Percentiles rank a stretch among this genome's conserved stretches.
These are phyloP conservation scores for Ustilago hordei DNA, from an alignment of 1,284 basidiomycete genomes.

Conservation along the genomic window DNA sequence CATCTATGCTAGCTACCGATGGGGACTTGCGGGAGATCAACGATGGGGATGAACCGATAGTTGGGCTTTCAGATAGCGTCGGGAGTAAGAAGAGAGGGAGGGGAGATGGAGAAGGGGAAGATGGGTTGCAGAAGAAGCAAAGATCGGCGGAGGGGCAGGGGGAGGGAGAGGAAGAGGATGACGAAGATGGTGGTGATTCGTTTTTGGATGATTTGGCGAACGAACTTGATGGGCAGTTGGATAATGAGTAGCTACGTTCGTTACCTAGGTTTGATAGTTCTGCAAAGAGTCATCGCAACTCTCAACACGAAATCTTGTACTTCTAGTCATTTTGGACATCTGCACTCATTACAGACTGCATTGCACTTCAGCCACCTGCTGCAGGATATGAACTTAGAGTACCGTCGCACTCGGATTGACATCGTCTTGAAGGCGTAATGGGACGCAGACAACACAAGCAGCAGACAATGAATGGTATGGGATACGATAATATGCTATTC, in stretches of 20 bases:
- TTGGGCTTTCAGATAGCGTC: not conserved
- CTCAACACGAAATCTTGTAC: not conserved
- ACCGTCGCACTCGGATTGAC: no score
- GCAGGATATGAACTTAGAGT: no score
- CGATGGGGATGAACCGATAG: not conserved
- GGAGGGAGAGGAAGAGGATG: conserved; percentile 31
- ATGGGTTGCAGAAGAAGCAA: conserved; percentile 44
- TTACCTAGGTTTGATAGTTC: not conserved
- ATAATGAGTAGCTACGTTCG: conserved; percentile 35
- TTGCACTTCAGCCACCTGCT: not conserved
- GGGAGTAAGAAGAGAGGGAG: conserved; percentile 12
- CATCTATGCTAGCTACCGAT: conserved; percentile 25
- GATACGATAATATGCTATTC: not conserved
- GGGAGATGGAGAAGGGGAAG: conserved; percentile 13
- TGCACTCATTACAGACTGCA: not conserved
- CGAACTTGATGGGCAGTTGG: conserved; percentile 62
- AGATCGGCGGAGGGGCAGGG: conserved; percentile 28
- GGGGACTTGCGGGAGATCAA: conserved; percentile 44
- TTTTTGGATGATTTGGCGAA: conserved; percentile 62
- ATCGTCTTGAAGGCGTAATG: no score
- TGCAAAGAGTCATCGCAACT: conserved; percentile 1
- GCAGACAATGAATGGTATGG: not conserved
- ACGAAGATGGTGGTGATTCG: conserved; percentile 48
- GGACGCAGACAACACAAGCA: not conserved
- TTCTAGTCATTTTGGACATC: not conserved